phyloP scores from a whole-genome alignment of 495 filamentous ascomycete genomes.

The Durotheca rogersii region DNA sequence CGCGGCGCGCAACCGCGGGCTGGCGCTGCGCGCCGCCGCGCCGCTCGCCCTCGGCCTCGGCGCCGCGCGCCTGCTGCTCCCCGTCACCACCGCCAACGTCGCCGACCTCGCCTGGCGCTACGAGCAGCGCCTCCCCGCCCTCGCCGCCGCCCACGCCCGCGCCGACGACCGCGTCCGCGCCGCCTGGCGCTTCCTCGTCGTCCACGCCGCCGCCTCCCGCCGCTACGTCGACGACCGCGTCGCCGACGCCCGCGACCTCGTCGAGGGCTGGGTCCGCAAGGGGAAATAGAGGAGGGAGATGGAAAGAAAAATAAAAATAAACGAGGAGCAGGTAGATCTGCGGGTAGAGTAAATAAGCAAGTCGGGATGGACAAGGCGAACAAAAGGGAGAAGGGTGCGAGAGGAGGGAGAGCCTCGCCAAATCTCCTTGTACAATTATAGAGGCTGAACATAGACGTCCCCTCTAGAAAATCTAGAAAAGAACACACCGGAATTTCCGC shows the following conservation, averaged over 20 bases:
- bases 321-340: no score
- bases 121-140: constrained; percentile 77
- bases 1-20: constrained; percentile 77
- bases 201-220: constrained; percentile 68
- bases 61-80: constrained; percentile 72
- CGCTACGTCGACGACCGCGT: constrained; percentile 79
- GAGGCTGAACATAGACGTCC: no score
- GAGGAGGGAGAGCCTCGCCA: background rate
- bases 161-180: constrained; percentile 65
- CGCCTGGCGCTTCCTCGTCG: constrained; percentile 66
- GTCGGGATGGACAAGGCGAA: background rate
- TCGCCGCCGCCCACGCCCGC: constrained; percentile 74
- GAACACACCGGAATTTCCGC: no score
- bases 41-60: constrained; percentile 72
- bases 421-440: constrained; percentile 29
- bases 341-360: background rate
- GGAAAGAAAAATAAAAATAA: background rate
- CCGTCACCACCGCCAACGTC: constrained; percentile 82
- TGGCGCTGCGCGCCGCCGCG: constrained; percentile 70
- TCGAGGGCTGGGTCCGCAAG: constrained; percentile 90
- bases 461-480: no score
- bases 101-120: constrained; percentile 80
- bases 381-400: background rate
- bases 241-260: constrained; percentile 63
- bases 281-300: constrained; percentile 58